Evolutionary conservation across 176 grass and related monocot genomes (phyloP), one percentile per base, ranked within the genome.

Genomic region (Cocos nucifera): DNA sequence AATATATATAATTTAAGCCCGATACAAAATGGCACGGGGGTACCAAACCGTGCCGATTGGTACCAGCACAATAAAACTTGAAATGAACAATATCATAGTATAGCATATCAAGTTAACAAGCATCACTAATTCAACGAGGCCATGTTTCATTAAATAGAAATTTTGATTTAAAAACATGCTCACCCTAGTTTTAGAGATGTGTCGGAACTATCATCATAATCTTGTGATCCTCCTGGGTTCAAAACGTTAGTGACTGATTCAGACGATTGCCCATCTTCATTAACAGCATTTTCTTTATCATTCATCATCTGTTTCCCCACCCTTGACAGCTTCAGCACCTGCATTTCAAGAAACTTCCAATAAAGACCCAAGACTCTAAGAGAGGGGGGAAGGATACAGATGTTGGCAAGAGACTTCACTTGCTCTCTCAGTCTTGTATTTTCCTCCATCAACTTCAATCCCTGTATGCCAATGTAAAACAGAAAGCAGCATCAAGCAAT

Each of bases 241-340:
- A 86, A 75, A 49, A 76, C 88, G 67, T 89, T 93, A 77, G 91
- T 89, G 17, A 92, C 88, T 65, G 94, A 98, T 78, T 98, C 94
- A 54, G 94, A 86, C 18, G 94, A 92, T 60, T 89, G 94, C n/a
- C 94, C 84, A 68, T 92, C 94, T 83, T 98, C 94, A 65, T 73
- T 77, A 58, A 76, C 62, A 61, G 69, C 27, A 64, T 82, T 92
- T 73, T 98, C 82, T 8, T 75, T 68, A 23, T 85, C 82, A 76
- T 49, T 70, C 64, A 71, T 56, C 0, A 56, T 73, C 81, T 73
- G 73, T 55, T 82, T 86, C 27, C 60, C 67, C 39, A 51, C 50
- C 57, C 55, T 75, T 4, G 74, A 66, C 64, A 83, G 74, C 59
- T 86, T 73, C 70, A 67, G 70, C 35, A 93, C 71, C 94, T 93